These are phyloP conservation scores for Mycena vulgaris DNA, from an alignment of 768 basidiomycete species.

Conservation along the genomic window DNA sequence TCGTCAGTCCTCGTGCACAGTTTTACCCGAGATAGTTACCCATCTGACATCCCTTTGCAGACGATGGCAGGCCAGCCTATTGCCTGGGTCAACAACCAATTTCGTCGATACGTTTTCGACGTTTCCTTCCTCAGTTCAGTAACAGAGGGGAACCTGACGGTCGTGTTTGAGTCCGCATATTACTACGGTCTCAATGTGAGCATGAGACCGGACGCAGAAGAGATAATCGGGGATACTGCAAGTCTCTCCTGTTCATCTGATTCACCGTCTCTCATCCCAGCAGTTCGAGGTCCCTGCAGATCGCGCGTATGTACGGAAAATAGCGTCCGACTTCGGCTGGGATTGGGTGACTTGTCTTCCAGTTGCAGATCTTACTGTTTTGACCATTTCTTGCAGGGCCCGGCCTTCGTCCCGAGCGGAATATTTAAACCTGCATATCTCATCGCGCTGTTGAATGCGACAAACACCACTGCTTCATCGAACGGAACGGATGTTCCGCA, in stretches of 20 bases:
- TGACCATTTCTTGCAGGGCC: conserved; percentile 49
- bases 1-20: conserved; percentile 51
- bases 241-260: conserved; percentile 20
- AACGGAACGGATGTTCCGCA: conserved; percentile 41
- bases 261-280: neutral
- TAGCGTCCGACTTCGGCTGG: conserved; percentile 72
- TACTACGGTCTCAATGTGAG: conserved; percentile 70
- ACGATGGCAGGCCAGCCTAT: conserved; percentile 66
- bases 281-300: conserved; percentile 68
- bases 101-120: conserved; percentile 69
- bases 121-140: conserved; percentile 59
- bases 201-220: conserved; percentile 62
- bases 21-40: neutral
- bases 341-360: conserved; percentile 62
- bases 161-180: conserved; percentile 69
- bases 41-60: conserved; percentile 43
- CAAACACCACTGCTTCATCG: conserved; percentile 43
- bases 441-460: conserved; percentile 54
- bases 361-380: neutral
- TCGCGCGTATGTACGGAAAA: conserved; percentile 66
- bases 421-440: conserved; percentile 73
- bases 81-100: conserved; percentile 74
- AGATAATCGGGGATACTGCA: conserved; percentile 53
- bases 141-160: conserved; percentile 57
- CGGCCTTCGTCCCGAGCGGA: no score